Conservation (phyloP, 1,284 basidiomycete genomes). For the Fistulinella staudtii region DNA sequence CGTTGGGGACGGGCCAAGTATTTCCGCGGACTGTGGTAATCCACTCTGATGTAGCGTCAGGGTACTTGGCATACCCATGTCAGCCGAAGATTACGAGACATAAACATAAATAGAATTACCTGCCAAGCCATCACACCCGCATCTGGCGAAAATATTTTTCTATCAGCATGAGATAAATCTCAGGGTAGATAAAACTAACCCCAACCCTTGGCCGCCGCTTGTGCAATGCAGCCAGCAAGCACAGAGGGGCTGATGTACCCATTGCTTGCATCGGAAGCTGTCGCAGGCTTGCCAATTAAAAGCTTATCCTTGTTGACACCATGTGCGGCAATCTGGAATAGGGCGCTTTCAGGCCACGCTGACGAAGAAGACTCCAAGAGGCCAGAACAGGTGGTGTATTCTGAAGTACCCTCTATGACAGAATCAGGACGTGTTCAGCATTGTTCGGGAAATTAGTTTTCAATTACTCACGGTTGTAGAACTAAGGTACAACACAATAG, state of each 20-base stretch:
- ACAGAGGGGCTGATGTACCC: conserved; percentile 53
- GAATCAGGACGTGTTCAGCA: not conserved
- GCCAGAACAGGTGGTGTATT: conserved; percentile 44
- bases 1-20: conserved; percentile 19
- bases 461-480: conserved; percentile 55
- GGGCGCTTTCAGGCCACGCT: conserved; percentile 38
- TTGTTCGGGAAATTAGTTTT: not conserved
- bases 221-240: conserved; percentile 51
- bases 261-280: conserved; percentile 47
- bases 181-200: conserved; percentile 37
- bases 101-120: conserved; percentile 11
- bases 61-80: conserved; percentile 30
- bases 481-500: conserved; percentile 34
- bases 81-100: conserved; percentile 33
- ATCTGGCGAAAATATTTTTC: conserved; percentile 29
- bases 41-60: conserved; percentile 24
- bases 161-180: conserved; percentile 2
- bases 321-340: conserved; percentile 62
- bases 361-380: conserved; percentile 41
- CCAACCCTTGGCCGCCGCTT: conserved; percentile 57
- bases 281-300: conserved; percentile 63
- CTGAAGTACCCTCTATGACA: conserved; percentile 38
- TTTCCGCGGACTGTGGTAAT: conserved; percentile 24
- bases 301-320: conserved; percentile 51
- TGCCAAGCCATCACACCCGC: conserved; percentile 50